Conservation (phyloP, 2,329 filamentous ascomycete species). For the Sporothrix phasma region DNA sequence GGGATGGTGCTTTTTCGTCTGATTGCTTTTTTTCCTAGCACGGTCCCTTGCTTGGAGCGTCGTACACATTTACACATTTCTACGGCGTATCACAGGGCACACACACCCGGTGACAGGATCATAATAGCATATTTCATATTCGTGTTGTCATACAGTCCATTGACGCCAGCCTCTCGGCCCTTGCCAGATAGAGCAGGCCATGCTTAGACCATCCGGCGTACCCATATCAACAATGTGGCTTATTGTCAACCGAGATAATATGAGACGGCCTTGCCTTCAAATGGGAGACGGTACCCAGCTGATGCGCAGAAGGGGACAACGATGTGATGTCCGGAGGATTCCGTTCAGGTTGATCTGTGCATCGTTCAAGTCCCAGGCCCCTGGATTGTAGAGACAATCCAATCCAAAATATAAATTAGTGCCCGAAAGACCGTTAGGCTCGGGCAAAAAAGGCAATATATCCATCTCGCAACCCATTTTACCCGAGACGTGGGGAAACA, state of each 20-base stretch:
- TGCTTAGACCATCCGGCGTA: too few relatives aligned
- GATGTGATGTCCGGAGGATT: background rate
- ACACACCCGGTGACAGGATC: too few relatives aligned
- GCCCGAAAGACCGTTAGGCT: background rate
- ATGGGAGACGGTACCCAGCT: background rate
- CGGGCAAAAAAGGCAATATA: background rate
- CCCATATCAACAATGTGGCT: background rate
- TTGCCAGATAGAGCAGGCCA: too few relatives aligned
- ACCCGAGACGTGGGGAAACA: background rate
- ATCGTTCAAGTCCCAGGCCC: background rate
- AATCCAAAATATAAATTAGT: background rate
- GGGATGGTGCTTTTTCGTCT: too few relatives aligned
- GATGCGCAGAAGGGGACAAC: background rate
- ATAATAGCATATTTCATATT: background rate
- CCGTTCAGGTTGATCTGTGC: background rate
- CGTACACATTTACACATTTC: background rate
- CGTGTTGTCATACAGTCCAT: background rate
- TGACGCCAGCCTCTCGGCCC: too few relatives aligned
- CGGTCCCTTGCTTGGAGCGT: background rate
- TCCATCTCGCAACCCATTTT: background rate
- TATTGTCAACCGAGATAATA: background rate
- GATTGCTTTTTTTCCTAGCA: background rate
- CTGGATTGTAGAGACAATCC: background rate
- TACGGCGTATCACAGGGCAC: too few relatives aligned
- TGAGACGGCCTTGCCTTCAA: background rate